Percentiles rank a stretch among this genome's conserved stretches.
Evolutionary conservation across 495 filamentous ascomycete species (phyloP).

Genomic region (Copromyces sp.): DNA sequence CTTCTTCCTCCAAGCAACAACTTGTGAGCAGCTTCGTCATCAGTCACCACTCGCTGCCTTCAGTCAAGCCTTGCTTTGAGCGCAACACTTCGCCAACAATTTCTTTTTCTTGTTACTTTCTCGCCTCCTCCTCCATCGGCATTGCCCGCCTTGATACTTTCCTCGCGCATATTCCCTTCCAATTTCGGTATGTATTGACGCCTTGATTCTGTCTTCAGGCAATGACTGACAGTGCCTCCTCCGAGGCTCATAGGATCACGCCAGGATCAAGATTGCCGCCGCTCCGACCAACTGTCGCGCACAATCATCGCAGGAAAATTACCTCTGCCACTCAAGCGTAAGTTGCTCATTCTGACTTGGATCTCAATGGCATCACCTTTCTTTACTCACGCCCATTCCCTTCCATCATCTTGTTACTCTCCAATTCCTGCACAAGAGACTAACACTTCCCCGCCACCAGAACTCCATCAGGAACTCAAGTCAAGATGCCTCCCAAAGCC

Average conservation of each 20-base stretch:
- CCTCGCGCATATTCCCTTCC: background rate
- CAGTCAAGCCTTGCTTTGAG: background rate
- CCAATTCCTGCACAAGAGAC: background rate
- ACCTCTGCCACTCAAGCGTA: background rate
- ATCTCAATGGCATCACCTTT: background rate
- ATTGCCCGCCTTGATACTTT: background rate
- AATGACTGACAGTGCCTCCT: background rate
- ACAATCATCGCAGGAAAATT: background rate
- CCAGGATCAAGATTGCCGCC: background rate
- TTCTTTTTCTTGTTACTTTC: background rate
- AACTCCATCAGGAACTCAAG: background rate
- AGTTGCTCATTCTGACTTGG: background rate
- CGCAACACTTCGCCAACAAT: background rate
- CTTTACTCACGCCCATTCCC: too few relatives aligned
- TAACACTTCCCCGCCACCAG: background rate
- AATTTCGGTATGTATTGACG: background rate
- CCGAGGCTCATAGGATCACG: background rate
- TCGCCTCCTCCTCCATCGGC: background rate
- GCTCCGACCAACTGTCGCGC: background rate
- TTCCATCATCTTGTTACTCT: background rate
- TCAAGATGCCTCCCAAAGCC: conserved; percentile 5
- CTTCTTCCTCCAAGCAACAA: background rate
- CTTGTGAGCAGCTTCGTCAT: background rate
- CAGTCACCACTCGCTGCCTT: background rate
- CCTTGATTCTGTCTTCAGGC: background rate